Evolutionary conservation across 805 yeast genomes (phyloP).

Genomic region (Nakazawaea wickerhamii): DNA sequence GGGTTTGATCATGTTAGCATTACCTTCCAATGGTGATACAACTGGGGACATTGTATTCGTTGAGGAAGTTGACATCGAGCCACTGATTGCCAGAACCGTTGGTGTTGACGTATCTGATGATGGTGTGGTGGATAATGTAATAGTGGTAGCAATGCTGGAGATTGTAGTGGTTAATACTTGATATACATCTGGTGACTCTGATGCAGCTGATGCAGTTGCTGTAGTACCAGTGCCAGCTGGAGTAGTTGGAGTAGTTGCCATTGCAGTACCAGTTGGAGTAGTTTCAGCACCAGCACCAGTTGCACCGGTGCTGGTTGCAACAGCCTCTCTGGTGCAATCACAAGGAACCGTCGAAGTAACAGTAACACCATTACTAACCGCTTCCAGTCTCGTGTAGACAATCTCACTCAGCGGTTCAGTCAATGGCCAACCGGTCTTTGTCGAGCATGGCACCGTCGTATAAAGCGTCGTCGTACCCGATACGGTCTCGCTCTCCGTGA

Average conservation of each 20-base stretch:
- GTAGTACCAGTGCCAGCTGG: conserved; percentile 4
- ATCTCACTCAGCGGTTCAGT: conserved; percentile 6
- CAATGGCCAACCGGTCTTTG: conserved; percentile 17
- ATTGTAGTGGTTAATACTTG: too few species aligned
- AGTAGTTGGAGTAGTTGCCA: background rate
- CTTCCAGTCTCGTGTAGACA: background rate
- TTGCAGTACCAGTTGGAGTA: background rate
- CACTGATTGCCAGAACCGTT: too few species aligned
- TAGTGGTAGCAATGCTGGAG: too few species aligned
- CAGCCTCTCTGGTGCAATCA: conserved; percentile 3
- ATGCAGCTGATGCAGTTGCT: background rate
- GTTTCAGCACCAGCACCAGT: conserved; percentile 4
- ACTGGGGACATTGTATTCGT: too few species aligned
- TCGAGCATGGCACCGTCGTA: conserved; percentile 10
- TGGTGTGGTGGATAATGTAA: too few species aligned
- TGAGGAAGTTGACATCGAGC: too few species aligned
- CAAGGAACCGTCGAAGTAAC: conserved; percentile 8
- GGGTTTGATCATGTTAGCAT: too few species aligned
- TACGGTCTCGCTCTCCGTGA: conserved; percentile 7
- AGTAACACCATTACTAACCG: background rate
- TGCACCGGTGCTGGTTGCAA: background rate
- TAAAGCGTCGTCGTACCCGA: background rate
- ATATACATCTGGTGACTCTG: background rate
- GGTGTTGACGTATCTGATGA: too few species aligned
- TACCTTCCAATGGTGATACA: too few species aligned